Evolutionary conservation across 805 yeast genomes (phyloP).

Genomic region (Myxozyma mucilagina): DNA sequence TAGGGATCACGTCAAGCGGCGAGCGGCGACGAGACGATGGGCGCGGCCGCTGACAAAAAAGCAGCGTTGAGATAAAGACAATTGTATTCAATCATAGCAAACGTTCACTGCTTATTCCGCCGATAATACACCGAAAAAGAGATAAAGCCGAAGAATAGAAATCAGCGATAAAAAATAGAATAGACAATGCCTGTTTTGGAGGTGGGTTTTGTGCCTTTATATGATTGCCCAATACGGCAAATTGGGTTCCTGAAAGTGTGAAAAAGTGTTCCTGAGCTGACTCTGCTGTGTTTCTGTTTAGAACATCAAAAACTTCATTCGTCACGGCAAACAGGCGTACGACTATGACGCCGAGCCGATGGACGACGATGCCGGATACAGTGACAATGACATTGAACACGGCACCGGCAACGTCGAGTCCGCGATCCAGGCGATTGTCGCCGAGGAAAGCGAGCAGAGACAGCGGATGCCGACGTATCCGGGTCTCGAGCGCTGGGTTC

Average conservation of each 20-base stretch:
- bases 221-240: too few species aligned
- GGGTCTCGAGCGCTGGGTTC: conserved; percentile 43
- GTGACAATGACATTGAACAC: conserved; percentile 15
- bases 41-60: neutral
- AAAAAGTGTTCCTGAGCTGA: too few species aligned
- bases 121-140: neutral
- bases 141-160: too few species aligned
- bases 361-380: conserved; percentile 4
- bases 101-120: neutral
- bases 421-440: conserved; percentile 45
- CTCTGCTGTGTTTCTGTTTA: conserved; percentile 23
- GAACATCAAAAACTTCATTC: conserved; percentile 59
- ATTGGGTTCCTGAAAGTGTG: too few species aligned
- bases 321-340: conserved; percentile 64
- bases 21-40: too few species aligned
- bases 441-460: conserved; percentile 42
- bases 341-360: conserved; percentile 3
- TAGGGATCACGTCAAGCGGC: too few species aligned
- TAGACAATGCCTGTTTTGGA: conserved; percentile 22
- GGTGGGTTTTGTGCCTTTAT: conserved; percentile 3
- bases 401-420: conserved; percentile 39
- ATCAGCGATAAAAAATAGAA: too few species aligned
- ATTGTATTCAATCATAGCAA: neutral
- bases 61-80: too few species aligned
- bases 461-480: conserved; percentile 42